These are phyloP conservation scores for Eimeria maxima DNA, from an alignment of 169 alveolate genomes.

Conservation along the genomic window DNA sequence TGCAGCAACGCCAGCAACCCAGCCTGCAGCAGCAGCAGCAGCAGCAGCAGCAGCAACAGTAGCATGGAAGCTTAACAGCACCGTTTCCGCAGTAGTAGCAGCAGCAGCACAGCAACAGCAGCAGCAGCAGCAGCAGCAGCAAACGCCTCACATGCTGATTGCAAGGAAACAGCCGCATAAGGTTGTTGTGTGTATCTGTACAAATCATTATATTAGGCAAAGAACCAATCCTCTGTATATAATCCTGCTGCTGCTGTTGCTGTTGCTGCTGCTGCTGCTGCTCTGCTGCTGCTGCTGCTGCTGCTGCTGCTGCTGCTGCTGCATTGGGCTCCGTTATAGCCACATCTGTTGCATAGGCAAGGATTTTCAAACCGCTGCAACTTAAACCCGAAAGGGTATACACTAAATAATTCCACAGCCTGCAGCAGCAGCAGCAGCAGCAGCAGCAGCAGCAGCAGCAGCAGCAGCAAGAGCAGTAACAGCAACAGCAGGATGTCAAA, in stretches of 20 bases:
- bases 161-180: slow-evolving; percentile 56
- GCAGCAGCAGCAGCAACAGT: not conserved
- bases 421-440: slow-evolving; percentile 44
- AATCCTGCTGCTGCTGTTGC: slow-evolving; percentile 4
- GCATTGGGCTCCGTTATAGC: not conserved
- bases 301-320: slow-evolving; percentile 63
- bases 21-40: slow-evolving; percentile 45
- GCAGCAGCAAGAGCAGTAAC: not conserved
- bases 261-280: not conserved
- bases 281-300: not conserved
- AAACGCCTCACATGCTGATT: slow-evolving; percentile 30
- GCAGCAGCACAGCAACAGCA: slow-evolving; percentile 26
- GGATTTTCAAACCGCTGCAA: not conserved
- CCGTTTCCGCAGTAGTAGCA: not conserved
- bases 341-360: not conserved
- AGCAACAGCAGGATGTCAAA: not conserved
- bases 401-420: not conserved
- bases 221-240: slow-evolving; percentile 14
- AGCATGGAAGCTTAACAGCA: not conserved
- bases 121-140: slow-evolving; percentile 13
- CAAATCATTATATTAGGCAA: not conserved
- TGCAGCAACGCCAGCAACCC: slow-evolving; percentile 14
- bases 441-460: slow-evolving; percentile 13
- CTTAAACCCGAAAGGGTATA: not conserved
- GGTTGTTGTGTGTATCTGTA: slow-evolving; percentile 27